These are phyloP conservation scores for Hanseniaspora lindneri DNA, from an alignment of 805 yeast genomes.

Conservation along the genomic window DNA sequence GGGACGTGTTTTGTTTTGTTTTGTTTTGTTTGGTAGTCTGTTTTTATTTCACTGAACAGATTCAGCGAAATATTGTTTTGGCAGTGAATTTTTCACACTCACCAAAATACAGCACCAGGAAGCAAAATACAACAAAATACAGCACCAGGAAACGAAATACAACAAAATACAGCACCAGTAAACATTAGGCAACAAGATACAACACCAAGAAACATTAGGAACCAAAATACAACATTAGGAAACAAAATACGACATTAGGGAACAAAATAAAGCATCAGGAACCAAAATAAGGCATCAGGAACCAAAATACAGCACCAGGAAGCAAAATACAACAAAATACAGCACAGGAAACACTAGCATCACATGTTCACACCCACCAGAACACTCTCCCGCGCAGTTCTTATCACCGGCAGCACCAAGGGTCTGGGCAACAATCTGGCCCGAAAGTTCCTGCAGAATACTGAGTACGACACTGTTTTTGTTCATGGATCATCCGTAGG, in stretches of 20 bases:
- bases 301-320: neutral
- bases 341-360: no score
- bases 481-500: slow-evolving; percentile 7
- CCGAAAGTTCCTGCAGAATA: slow-evolving; percentile 16
- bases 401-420: slow-evolving; percentile 35
- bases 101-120: neutral
- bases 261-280: no score
- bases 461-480: neutral
- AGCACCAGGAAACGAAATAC: no score
- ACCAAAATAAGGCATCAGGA: neutral
- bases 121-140: neutral
- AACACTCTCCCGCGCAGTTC: slow-evolving; percentile 13
- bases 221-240: neutral
- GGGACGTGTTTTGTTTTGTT: no score
- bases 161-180: neutral
- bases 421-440: slow-evolving; percentile 34
- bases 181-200: no score
- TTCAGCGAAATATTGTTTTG: no score
- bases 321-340: neutral
- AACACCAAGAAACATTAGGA: no score
- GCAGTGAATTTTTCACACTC: no score
- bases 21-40: no score
- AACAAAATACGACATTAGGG: neutral
- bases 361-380: neutral
- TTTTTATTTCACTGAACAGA: no score